Conservation (phyloP, 75 land plant genomes). For the Picea sitchensis region DNA sequence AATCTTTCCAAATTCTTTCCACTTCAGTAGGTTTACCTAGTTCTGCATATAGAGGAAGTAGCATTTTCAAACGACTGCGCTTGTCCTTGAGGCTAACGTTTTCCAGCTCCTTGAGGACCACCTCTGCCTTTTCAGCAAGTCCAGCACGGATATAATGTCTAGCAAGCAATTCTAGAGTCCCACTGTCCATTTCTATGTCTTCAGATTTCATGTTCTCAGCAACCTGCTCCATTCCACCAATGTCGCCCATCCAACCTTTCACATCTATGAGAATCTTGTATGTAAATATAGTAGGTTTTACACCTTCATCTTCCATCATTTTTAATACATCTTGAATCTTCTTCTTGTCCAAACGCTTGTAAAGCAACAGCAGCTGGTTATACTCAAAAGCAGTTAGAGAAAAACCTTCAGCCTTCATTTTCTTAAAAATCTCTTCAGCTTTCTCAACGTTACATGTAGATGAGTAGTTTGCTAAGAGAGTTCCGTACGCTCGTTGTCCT, state of each 20-base stretch:
- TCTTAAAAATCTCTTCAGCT: constrained; percentile 52
- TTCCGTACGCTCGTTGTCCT: constrained; percentile 42
- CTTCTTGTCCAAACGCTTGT: constrained; percentile 42
- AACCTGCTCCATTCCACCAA: constrained; percentile 64
- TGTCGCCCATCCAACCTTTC: constrained; percentile 49
- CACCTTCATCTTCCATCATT: constrained; percentile 62
- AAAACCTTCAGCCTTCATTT: constrained; percentile 50
- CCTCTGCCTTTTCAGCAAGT: constrained; percentile 50
- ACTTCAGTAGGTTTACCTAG: constrained; percentile 55
- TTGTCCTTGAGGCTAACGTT: constrained; percentile 14
- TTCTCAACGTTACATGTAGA: constrained; percentile 21
- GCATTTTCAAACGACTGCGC: constrained; percentile 26
- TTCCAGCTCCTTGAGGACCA: constrained; percentile 56
- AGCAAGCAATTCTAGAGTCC: constrained; percentile 34
- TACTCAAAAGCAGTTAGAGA: constrained; percentile 39
- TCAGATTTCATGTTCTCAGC: constrained; percentile 65
- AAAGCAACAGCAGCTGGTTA: constrained; percentile 60
- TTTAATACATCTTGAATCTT: constrained; percentile 53
- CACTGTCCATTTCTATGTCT: constrained; percentile 37
- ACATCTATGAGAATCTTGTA: constrained; percentile 56
- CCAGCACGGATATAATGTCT: constrained; percentile 44
- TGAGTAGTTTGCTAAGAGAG: constrained; percentile 47
- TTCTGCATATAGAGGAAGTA: constrained; percentile 55
- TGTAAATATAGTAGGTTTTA: constrained; percentile 50
- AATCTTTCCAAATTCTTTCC: constrained; percentile 46